Evolutionary conservation across 345 rosid genomes (phyloP), one percentile per base, ranked within the genome.

Genomic region (Citrus trifoliata): DNA sequence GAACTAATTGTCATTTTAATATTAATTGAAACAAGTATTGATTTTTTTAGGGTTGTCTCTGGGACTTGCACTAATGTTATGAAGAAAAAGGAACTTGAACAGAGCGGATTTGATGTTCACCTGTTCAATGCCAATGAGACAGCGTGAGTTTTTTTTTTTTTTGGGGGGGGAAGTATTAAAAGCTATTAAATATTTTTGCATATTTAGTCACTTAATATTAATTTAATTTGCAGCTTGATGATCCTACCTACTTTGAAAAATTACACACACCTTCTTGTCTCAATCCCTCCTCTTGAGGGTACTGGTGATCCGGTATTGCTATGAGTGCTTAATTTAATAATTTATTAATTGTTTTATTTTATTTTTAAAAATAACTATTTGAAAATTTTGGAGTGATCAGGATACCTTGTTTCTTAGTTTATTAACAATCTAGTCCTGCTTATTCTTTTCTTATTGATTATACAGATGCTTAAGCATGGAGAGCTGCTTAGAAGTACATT

Each of bases 221-320:
- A 65, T 67, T 71, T 71, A 12, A 70, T 76, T 30, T 67, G 75
- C 84, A 95, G 99, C 70, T 66, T 77, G 85, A 82, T 76, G 67
- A 24, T 79, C 71, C 69, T 93, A 48, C 78, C 79, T 28, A 19
- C 84, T n/a, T 63, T 91, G 78, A 86, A 80, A 83, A 80, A 79
- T 72, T 81, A 82, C 77, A 85, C 91, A 0, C 99, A 95, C 79
- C 88, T 95, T 51, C 93, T 93, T 73, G 88, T 93, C 27, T 92
- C 98, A 4, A 80, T 95, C 78, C 99, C 99, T 61, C 89, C 98
- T 70, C 42, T 81, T 38, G 67, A 33, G 53, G 90, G 85, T 53
- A 76, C 88, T 67, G 95, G 98, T 66, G 98, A 95, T 84, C 93
- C 86, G 88, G 99, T 95, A 86, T 18, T 61, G 87, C 71, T 33